Conservation (phyloP, 2,329 filamentous ascomycete genomes). For the Aspergillus oerlinghausenensis region DNA sequence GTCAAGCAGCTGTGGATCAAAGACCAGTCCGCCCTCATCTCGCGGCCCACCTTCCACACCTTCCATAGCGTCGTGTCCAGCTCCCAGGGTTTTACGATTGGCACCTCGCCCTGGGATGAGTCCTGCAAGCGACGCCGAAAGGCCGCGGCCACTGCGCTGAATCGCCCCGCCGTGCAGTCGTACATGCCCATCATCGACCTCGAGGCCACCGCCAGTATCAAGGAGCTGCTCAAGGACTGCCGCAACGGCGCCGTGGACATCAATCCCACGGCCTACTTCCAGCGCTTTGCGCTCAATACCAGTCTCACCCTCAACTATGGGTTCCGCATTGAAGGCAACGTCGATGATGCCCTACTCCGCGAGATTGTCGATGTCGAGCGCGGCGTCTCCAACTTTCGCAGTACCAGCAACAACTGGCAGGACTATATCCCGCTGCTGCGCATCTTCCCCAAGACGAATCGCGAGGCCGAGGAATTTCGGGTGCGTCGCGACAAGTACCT, state of each 20-base stretch:
- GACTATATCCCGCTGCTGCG: constrained; percentile 77
- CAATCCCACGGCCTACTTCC: constrained; percentile 68
- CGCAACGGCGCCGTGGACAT: constrained; percentile 59
- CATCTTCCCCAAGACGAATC: constrained; percentile 58
- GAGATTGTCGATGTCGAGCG: constrained; percentile 75
- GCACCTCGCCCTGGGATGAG: constrained; percentile 79
- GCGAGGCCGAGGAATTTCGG: constrained; percentile 61
- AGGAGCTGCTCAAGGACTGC: constrained; percentile 64
- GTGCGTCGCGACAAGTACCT: constrained; percentile 64
- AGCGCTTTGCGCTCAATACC: constrained; percentile 72
- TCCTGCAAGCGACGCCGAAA: constrained; percentile 73
- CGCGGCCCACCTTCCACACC: constrained; percentile 71
- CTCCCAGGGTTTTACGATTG: constrained; percentile 76
- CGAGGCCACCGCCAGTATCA: constrained; percentile 67
- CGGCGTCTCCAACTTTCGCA: constrained; percentile 69
- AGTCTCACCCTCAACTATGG: constrained; percentile 76
- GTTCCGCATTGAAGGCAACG: constrained; percentile 66
- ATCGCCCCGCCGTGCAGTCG: constrained; percentile 68
- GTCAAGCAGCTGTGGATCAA: constrained; percentile 71
- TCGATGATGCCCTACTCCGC: constrained; percentile 61
- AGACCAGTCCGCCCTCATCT: constrained; percentile 72
- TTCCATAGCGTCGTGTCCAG: constrained; percentile 75
- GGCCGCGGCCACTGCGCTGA: constrained; percentile 72
- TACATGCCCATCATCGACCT: constrained; percentile 82
- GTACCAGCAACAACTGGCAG: constrained; percentile 78